Evolutionary conservation across 305 asterid genomes (phyloP).

Genomic region (Fraxinus nigra): DNA sequence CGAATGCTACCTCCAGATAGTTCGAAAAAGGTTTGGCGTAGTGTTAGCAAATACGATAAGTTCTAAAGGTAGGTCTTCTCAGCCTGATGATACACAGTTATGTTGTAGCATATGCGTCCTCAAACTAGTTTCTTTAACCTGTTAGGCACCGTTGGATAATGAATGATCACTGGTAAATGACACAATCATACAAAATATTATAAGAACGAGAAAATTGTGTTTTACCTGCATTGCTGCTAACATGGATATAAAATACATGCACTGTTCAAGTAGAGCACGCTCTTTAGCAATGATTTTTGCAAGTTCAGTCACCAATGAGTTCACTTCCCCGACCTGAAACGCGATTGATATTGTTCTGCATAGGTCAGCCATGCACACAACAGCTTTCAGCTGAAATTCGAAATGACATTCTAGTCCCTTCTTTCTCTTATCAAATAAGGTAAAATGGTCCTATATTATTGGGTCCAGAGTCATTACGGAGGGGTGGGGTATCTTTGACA

Average conservation of each 20-base stretch:
- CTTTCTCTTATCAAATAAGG: not conserved
- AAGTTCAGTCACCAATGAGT: constrained; percentile 61
- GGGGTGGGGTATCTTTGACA: not conserved
- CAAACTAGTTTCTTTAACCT: constrained; percentile 81
- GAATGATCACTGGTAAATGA: constrained; percentile 7
- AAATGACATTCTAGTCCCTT: not conserved
- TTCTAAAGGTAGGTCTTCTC: constrained; percentile 40
- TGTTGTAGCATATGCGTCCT: constrained; percentile 72
- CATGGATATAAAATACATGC: constrained; percentile 58
- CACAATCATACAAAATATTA: not conserved
- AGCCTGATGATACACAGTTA: constrained; percentile 53
- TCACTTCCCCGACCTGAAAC: constrained; percentile 72
- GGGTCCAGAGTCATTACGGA: not conserved
- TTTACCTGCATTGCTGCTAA: constrained; percentile 74
- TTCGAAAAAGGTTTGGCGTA: constrained; percentile 30
- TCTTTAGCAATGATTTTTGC: constrained; percentile 65
- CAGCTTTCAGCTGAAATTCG: not conserved
- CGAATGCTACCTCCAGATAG: constrained; percentile 30
- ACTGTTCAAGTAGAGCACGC: constrained; percentile 63
- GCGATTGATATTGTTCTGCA: constrained; percentile 6
- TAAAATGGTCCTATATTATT: not conserved
- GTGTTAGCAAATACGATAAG: constrained; percentile 57
- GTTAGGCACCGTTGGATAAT: constrained; percentile 11
- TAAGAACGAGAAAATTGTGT: not conserved
- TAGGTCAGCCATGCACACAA: not conserved